Base-by-base conservation (phyloP, 208 protist species). In the Angomonas deanei region DNA sequence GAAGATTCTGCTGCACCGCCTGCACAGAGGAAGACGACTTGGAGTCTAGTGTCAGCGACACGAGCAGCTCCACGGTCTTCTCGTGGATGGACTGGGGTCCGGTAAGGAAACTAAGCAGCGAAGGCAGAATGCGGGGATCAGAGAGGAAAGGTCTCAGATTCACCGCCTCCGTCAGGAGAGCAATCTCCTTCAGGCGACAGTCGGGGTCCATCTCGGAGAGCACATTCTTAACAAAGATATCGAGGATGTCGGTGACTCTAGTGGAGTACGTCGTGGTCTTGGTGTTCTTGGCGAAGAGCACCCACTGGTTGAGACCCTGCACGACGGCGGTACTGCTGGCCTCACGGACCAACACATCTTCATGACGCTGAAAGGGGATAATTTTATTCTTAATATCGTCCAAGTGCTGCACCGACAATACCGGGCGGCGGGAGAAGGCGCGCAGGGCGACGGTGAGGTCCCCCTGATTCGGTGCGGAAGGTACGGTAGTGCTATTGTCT, bases 231-330 rank as follows among this genome's bases (percentile, higher is more conserved):
- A 96, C 66, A 60, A 91, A 96, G 34, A 80, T 53, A 62, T 96
- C 86, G 26, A 96, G 54, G 17, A 96, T 82, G 31, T 93, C 85
- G 19, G 73, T 91, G n/a, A 96, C 87, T 24, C 80, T 74, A 2
- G 79, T 90, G 6, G 81, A 93, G 68, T 93, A 93, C 48, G 78
- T 88, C 3, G 85, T 88, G 8, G 84, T 92, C 53, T 84, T 83
- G 65, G 92, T 75, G 52, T 89, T 72, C 62, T 80, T 82, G n/a
- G 87, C 80, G 60, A 86, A 92, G 26, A 62, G 73, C 26, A 86
- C 80, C 86, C 87, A 93, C 48, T 75, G 63, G 46, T 49, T 73
- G 15, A 96, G 74, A 15, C 75, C 75, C 19, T 75, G 58, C 26
- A 96, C 66, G 54, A 96, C 78, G 38, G 82, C 82, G 26, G 66